Conservation (phyloP, 306 rosid genomes). For the Casuarina cunninghamiana region DNA sequence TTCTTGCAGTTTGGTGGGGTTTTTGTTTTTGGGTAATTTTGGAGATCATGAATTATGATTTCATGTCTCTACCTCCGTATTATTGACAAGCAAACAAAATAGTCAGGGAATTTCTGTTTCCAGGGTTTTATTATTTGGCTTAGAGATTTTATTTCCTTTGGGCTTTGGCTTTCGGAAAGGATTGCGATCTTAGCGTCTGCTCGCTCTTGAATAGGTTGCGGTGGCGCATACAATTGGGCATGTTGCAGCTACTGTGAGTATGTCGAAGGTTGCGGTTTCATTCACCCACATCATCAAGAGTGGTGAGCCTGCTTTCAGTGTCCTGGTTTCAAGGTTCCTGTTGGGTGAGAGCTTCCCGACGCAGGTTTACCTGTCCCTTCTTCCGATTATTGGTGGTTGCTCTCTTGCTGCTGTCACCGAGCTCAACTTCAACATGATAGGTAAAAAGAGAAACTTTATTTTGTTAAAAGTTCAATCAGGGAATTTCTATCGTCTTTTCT, state of each 20-base stretch:
- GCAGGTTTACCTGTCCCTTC: constrained; percentile 75
- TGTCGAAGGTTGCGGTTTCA: constrained; percentile 99
- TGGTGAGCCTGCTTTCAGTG: constrained; percentile 99
- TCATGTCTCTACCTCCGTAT: background rate
- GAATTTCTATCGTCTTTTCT: background rate
- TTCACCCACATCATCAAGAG: constrained; percentile 99
- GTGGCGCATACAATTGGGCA: constrained; percentile 98
- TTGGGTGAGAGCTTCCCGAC: constrained; percentile 89
- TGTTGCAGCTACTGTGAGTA: constrained; percentile 96
- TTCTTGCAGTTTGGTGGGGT: constrained; percentile 11
- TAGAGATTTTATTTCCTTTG: background rate
- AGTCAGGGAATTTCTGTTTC: constrained; percentile 3
- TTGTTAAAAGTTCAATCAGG: background rate
- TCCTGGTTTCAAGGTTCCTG: constrained; percentile 81
- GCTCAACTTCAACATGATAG: constrained; percentile 96
- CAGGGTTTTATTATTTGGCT: background rate
- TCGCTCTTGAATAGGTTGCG: constrained; percentile 64
- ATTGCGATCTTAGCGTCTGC: constrained; percentile 20
- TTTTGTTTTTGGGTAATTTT: background rate
- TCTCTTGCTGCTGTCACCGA: constrained; percentile 96
- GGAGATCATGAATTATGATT: background rate
- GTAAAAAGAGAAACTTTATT: constrained; percentile 39
- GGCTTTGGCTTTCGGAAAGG: constrained; percentile 4
- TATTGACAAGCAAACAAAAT: constrained; percentile 1
- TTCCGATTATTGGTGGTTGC: constrained; percentile 98